Evolutionary conservation across 179 eudicot genomes (phyloP).

Genomic region (Carnegiea gigantea): DNA sequence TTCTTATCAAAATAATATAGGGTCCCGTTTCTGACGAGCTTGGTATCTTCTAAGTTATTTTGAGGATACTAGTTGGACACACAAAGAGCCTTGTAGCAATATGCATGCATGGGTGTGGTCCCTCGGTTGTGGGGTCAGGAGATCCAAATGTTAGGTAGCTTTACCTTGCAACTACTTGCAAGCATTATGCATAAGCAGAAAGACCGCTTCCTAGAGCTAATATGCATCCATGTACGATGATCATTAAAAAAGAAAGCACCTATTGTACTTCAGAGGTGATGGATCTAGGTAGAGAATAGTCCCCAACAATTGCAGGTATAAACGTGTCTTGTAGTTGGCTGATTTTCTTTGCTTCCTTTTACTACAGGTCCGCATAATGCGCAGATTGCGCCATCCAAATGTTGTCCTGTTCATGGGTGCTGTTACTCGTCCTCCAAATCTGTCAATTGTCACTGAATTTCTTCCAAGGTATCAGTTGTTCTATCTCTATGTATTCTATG

Average conservation of each 20-base stretch:
- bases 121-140: neutral
- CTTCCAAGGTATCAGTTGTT: slow-evolving; percentile 70
- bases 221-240: neutral
- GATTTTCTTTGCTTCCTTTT: slow-evolving; percentile 15
- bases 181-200: neutral
- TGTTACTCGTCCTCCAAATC: slow-evolving; percentile 97
- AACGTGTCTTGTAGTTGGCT: slow-evolving; percentile 13
- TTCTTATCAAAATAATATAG: too few relatives aligned
- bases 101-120: neutral
- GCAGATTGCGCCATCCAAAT: slow-evolving; percentile 94
- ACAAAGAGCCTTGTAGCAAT: neutral
- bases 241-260: neutral
- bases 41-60: neutral
- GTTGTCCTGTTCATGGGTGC: slow-evolving; percentile 99
- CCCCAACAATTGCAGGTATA: neutral
- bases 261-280: neutral
- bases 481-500: neutral
- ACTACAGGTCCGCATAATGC: slow-evolving; percentile 94
- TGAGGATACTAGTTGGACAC: neutral
- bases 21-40: too few relatives aligned
- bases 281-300: neutral
- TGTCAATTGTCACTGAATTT: slow-evolving; percentile 91
- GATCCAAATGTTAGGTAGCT: neutral
- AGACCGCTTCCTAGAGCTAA: neutral
- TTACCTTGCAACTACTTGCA: neutral